Base-by-base conservation (phyloP, 2,329 filamentous ascomycete species). In the Cercospora zeina region DNA sequence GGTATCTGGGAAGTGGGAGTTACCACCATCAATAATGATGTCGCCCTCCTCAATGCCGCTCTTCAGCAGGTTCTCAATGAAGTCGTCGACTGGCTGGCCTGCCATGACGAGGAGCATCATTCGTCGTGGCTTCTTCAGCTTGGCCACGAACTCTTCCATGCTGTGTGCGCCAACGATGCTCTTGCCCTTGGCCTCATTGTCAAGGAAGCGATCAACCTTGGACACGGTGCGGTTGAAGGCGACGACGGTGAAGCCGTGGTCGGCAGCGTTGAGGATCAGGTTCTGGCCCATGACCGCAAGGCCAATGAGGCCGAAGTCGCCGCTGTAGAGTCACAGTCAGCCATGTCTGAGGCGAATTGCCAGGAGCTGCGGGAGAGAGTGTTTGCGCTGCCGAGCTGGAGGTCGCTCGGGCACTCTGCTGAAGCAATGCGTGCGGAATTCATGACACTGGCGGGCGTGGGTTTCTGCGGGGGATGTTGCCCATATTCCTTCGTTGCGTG, bases 61-160 rank as follows among this genome's bases (percentile, higher is more conserved):
- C 73, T 79, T 76, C 58, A 97, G 85, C 70, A 99, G 89, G 72
- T 88, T 88, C 86, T 97, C 92, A 76, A 99, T 97, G 89, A 96
- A 97, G 84, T 96, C 91, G 79, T 99, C 95, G 72, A 99, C 95
- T 68, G 95, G 89, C 85, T 95, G 90, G 76, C 95, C 95, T 73
- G 95, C 95, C 89, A 97, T 96, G 82, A 99, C 95, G 72, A 99
- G 89, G 75, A 99, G 87, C 95, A 99, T 99, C 81, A 99, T 87
- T 75, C 93, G 90, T 74, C 95, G 91, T 75, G 95, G 95, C 75
- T 86, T 91, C 91, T 97, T 97, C 78, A 99, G 90, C 87, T 97
- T 97, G 80, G 86, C 81, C 76, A 93, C 87, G 78, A 99, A 97
- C 81, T 99, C 95, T 84, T 96, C 86, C 78, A 91, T 89, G 75